Percentiles rank a stretch among this genome's conserved stretches.
These are phyloP conservation scores for Clarkia xantiana DNA, from an alignment of 345 rosid species.

Conservation along the genomic window DNA sequence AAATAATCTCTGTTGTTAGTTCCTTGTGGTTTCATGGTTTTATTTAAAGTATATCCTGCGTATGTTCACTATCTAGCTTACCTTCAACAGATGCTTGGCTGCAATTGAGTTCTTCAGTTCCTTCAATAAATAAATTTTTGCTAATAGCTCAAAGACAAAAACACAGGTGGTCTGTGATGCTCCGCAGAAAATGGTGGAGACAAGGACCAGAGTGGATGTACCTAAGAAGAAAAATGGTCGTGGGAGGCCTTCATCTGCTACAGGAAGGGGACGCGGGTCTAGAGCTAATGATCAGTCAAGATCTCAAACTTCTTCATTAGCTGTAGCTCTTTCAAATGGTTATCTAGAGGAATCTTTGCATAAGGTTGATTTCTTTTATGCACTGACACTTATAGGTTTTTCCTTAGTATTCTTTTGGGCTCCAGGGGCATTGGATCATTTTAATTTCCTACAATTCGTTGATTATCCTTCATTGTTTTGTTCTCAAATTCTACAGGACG, in stretches of 20 bases:
- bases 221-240: conserved; percentile 72
- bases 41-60: background rate
- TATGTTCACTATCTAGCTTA: no score
- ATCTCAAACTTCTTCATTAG: conserved; percentile 33
- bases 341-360: conserved; percentile 43
- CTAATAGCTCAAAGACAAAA: conserved; percentile 10
- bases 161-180: conserved; percentile 46
- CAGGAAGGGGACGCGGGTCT: conserved; percentile 85
- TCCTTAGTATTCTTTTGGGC: no score
- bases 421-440: background rate
- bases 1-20: no score
- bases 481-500: conserved; percentile 28
- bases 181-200: conserved; percentile 46
- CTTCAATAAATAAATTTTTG: background rate
- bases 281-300: conserved; percentile 47
- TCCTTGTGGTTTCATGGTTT: no score
- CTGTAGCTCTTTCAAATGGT: conserved; percentile 40
- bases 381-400: background rate
- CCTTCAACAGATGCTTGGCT: background rate
- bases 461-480: conserved; percentile 4
- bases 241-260: conserved; percentile 52
- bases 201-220: conserved; percentile 38
- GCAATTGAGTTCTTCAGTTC: background rate
- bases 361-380: conserved; percentile 33
- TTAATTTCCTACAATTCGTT: background rate